Base-by-base conservation (phyloP, 371 early-diverging fungal genomes). In the Haplosporangium sp. region DNA sequence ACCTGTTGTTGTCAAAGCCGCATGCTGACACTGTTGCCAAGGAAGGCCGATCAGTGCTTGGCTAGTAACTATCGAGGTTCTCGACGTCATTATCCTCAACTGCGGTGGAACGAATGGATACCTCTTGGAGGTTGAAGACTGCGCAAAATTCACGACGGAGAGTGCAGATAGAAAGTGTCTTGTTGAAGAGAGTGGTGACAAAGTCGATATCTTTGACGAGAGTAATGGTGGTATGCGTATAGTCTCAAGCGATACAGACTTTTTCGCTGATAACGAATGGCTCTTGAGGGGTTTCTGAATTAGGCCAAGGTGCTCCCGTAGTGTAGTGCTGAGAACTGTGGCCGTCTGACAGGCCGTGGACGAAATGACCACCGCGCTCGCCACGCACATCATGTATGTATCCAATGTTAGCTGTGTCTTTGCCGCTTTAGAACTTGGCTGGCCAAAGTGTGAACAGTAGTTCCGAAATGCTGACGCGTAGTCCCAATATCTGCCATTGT, bases 311-410 rank as follows among this genome's bases (percentile, higher is more conserved):
- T 52, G 53, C 29, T 42, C 55, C 61, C 50, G 63, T 5, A 42
- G 11, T 5, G 43, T 20, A 1, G 21, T 18, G 9, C 62, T 69
- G 51, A 69, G 21, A 11, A 57, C 57, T 1, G 62, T 47, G 12
- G 69, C 69, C 0, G 75, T 62, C 47, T 76, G 67, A 21, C 77
- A 76, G 42, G 71, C 40, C 13, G 64, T 51, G 8, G 77, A 70
- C 1, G 77, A 76, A 23, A 59, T 14, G 5, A 54, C 42, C 8
- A 70, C 68, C 0, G 77, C 57, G 5, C 67, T 59, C 7, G 77
- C 38, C 9, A 76, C 61, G 47, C 77, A 76, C 55, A 63, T 55
- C 77, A 76, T 76, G 42, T 67, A 76, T 5, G 59, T 62, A 10
- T 46, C 60, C 20, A 59, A 36, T 2, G 63, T 50, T 37, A 76